phyloP scores from a whole-genome alignment of 2,329 filamentous ascomycete species.

The Tolypocladium capitatum region DNA sequence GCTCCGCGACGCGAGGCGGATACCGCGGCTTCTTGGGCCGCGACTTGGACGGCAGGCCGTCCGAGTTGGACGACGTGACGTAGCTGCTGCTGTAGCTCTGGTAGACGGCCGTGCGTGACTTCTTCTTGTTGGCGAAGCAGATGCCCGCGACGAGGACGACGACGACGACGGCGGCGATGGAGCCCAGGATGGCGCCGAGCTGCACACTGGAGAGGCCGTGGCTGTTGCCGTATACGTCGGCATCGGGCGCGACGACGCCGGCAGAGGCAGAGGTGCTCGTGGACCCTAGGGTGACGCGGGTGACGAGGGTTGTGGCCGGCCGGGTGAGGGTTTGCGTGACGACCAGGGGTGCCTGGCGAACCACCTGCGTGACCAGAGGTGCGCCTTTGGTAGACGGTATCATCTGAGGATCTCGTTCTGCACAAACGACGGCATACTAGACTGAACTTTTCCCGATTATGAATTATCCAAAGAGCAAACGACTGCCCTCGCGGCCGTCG shows the following conservation, averaged over 20 bases:
- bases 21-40: neutral
- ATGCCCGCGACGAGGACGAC: conserved; percentile 19
- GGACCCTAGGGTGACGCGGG: neutral
- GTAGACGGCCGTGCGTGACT: neutral
- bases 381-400: neutral
- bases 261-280: neutral
- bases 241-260: neutral
- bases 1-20: conserved; percentile 12
- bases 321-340: conserved; percentile 1
- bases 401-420: neutral
- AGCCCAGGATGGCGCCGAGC: conserved; percentile 28
- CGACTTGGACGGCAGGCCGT: neutral
- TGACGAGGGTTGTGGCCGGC: conserved; percentile 1
- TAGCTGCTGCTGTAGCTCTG: neutral
- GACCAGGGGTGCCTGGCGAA: neutral
- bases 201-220: conserved; percentile 19
- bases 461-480: neutral
- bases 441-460: neutral
- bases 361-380: neutral
- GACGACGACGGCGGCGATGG: conserved; percentile 22
- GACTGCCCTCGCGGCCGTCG: neutral
- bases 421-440: neutral
- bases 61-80: neutral
- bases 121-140: conserved; percentile 10
- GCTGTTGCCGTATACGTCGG: neutral